Evolutionary conservation across 2,329 filamentous ascomycete genomes (phyloP).

Genomic region (Pseudogymnoascus sp.): DNA sequence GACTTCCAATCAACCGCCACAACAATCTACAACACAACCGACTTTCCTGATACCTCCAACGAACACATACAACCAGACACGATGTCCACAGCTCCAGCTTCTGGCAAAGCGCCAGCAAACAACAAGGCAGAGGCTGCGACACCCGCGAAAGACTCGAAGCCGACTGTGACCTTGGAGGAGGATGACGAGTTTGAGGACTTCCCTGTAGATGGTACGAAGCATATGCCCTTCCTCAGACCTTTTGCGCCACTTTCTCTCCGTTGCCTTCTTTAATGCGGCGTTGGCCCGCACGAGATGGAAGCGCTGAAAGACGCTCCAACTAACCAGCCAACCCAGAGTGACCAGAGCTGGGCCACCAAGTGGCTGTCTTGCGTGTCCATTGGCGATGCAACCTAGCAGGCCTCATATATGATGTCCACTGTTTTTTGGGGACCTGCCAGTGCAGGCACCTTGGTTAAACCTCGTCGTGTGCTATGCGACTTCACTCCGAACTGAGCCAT

Average conservation of each 20-base stretch:
- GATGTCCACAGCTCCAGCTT: constrained; percentile 5
- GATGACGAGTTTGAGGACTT: constrained; percentile 99
- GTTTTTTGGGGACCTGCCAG: neutral
- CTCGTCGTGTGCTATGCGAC: neutral
- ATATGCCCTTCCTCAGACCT: neutral
- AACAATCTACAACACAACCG: neutral
- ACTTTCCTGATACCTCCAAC: neutral
- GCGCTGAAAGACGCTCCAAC: neutral
- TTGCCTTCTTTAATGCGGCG: neutral
- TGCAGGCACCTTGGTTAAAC: neutral
- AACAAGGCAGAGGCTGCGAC: constrained; percentile 20
- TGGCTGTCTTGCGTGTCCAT: neutral
- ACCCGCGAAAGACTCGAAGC: constrained; percentile 32
- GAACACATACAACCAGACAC: neutral
- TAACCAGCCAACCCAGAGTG: neutral
- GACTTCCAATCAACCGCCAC: neutral
- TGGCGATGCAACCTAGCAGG: neutral
- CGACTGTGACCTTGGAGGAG: constrained; percentile 68
- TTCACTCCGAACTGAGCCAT: neutral
- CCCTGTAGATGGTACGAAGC: constrained; percentile 72
- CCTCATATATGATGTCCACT: neutral
- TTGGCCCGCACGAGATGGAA: neutral
- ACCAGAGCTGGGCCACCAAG: neutral
- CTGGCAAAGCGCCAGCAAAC: neutral
- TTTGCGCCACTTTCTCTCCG: neutral